Evolutionary conservation across 108 stramenopile genomes (phyloP).

Genomic region (Skeletonema tropicum): DNA sequence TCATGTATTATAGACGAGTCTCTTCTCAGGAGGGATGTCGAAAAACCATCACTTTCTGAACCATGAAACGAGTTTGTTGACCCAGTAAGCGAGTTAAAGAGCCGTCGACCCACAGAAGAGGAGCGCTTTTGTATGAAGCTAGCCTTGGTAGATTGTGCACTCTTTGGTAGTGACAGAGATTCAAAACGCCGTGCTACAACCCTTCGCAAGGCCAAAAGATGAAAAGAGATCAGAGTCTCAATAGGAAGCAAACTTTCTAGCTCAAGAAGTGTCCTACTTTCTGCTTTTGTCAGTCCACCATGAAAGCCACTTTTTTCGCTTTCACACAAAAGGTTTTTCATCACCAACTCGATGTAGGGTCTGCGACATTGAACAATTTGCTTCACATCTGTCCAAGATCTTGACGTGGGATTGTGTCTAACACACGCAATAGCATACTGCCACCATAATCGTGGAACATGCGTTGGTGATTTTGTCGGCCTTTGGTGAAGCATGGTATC

Average conservation of each 20-base stretch:
- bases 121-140: neutral
- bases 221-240: conserved; percentile 76
- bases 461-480: conserved; percentile 47
- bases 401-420: conserved; percentile 63
- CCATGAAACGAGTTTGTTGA: conserved; percentile 16
- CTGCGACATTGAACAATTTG: conserved; percentile 57
- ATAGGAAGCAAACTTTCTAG: conserved; percentile 79
- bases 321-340: conserved; percentile 56
- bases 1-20: neutral
- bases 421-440: conserved; percentile 76
- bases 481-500: conserved; percentile 84
- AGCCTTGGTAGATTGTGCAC: neutral
- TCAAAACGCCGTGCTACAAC: conserved; percentile 31
- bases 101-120: conserved; percentile 27
- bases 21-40: neutral
- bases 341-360: conserved; percentile 64
- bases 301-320: conserved; percentile 62
- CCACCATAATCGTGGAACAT: conserved; percentile 75
- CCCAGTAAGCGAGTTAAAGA: conserved; percentile 25
- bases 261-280: conserved; percentile 56
- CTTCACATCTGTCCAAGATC: conserved; percentile 77
- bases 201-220: conserved; percentile 73
- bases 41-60: conserved; percentile 8
- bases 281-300: conserved; percentile 63
- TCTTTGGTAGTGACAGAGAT: neutral